Percentiles rank a stretch among this genome's conserved stretches.
These are phyloP conservation scores for Alternaria viburni DNA, from an alignment of 2,329 filamentous ascomycete genomes.

Conservation along the genomic window DNA sequence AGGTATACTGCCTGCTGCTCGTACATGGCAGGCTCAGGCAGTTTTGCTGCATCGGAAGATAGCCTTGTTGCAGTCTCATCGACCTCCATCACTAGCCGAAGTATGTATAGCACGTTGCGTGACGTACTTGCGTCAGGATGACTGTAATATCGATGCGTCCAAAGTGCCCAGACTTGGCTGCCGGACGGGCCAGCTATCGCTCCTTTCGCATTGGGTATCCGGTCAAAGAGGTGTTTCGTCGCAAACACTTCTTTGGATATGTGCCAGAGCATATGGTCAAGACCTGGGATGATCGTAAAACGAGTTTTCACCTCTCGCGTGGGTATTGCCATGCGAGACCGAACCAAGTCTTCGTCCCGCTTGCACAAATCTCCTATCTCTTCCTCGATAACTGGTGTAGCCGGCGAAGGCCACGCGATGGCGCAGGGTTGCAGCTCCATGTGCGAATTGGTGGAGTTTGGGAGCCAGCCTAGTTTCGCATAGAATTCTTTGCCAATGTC, in stretches of 20 bases:
- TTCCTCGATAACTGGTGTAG: not conserved
- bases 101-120: slow-evolving; percentile 69
- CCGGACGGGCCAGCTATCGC: slow-evolving; percentile 63
- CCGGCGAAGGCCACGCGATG: not conserved
- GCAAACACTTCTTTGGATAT: slow-evolving; percentile 78
- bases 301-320: slow-evolving; percentile 50
- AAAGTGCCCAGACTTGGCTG: slow-evolving; percentile 70
- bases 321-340: slow-evolving; percentile 52
- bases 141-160: slow-evolving; percentile 59
- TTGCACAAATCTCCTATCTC: not conserved
- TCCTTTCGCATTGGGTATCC: slow-evolving; percentile 65
- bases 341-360: slow-evolving; percentile 67
- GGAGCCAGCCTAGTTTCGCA: slow-evolving; percentile 73
- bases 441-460: slow-evolving; percentile 72
- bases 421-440: slow-evolving; percentile 58
- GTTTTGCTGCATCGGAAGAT: slow-evolving; percentile 12
- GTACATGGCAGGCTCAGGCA: not conserved
- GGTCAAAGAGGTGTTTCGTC: slow-evolving; percentile 62
- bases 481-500: slow-evolving; percentile 86
- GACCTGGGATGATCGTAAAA: slow-evolving; percentile 70
- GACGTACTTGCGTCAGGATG: slow-evolving; percentile 50
- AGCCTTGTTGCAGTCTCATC: slow-evolving; percentile 18
- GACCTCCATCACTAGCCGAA: slow-evolving; percentile 68
- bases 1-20: slow-evolving; percentile 10
- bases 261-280: slow-evolving; percentile 73